Conservation (phyloP, 768 basidiomycete genomes). For the Pisolithus tinctorius region DNA sequence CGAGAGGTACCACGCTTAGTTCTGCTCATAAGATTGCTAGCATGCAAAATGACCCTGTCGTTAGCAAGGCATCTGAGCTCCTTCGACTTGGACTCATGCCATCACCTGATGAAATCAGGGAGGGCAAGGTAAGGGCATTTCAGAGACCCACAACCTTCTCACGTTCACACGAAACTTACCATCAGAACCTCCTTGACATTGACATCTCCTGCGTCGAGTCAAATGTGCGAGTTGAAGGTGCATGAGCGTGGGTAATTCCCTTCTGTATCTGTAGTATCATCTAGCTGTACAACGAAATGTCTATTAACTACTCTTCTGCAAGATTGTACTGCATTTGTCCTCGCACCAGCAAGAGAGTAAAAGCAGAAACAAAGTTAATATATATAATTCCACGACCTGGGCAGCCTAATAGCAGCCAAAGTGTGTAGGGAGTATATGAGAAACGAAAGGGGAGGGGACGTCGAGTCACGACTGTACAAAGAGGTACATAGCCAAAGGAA, state of each 20-base stretch:
- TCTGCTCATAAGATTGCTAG: slow-evolving; percentile 26
- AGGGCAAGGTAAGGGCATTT: slow-evolving; percentile 52
- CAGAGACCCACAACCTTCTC: background rate
- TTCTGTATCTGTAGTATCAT: too few relatives aligned
- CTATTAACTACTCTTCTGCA: too few relatives aligned
- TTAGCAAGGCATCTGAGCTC: slow-evolving; percentile 72
- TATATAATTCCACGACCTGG: too few relatives aligned
- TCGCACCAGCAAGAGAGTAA: too few relatives aligned
- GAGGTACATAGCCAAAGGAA: too few relatives aligned
- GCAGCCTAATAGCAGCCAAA: too few relatives aligned
- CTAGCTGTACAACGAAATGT: too few relatives aligned
- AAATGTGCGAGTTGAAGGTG: background rate
- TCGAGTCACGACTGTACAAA: too few relatives aligned
- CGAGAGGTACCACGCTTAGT: background rate
- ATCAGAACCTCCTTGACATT: slow-evolving; percentile 23
- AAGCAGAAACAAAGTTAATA: too few relatives aligned
- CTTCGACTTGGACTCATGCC: slow-evolving; percentile 79
- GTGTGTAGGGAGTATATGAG: too few relatives aligned
- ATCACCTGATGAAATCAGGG: slow-evolving; percentile 60
- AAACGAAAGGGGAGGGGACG: too few relatives aligned
- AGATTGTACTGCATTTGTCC: too few relatives aligned
- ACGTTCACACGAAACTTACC: background rate
- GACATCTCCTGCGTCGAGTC: slow-evolving; percentile 18
- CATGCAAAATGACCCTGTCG: slow-evolving; percentile 80
- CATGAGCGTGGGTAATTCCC: background rate